Evolutionary conservation across 371 early-diverging fungal genomes (phyloP).

Genomic region (Zychaea mexicana): DNA sequence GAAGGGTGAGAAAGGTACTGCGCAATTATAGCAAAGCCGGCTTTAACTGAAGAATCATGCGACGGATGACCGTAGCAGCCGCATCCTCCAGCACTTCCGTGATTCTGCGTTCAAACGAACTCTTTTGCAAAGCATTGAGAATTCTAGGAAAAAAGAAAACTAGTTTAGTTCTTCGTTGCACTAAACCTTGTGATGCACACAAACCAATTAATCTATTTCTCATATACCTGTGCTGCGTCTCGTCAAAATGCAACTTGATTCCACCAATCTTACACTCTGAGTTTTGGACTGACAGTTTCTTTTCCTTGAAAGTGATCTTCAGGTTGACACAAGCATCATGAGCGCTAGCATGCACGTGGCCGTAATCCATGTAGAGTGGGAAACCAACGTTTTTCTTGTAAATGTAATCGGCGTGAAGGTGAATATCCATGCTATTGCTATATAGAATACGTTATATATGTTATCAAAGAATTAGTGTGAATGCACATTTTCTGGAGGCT

Average conservation of each 20-base stretch:
- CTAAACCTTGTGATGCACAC: neutral
- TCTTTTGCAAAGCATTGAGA: neutral
- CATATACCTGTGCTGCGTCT: conserved; percentile 2
- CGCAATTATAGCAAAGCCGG: neutral
- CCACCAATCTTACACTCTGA: neutral
- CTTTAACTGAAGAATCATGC: neutral
- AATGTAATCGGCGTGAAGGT: neutral
- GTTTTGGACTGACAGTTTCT: neutral
- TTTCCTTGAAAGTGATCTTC: neutral
- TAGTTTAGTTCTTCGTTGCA: neutral
- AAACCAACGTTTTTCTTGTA: conserved; percentile 11
- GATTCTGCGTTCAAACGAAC: neutral
- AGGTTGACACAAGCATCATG: neutral
- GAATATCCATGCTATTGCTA: neutral
- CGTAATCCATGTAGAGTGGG: conserved; percentile 10
- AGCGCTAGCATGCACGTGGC: neutral
- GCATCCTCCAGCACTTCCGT: neutral
- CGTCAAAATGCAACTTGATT: neutral
- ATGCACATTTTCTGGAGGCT: neutral
- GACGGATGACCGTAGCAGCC: neutral
- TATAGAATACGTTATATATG: neutral
- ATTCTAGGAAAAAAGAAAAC: neutral
- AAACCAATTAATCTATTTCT: neutral
- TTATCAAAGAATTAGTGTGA: neutral
- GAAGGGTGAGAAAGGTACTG: neutral